These are phyloP conservation scores for Boletellus deceptivus DNA, from an alignment of 1,284 basidiomycete genomes.

Conservation along the genomic window DNA sequence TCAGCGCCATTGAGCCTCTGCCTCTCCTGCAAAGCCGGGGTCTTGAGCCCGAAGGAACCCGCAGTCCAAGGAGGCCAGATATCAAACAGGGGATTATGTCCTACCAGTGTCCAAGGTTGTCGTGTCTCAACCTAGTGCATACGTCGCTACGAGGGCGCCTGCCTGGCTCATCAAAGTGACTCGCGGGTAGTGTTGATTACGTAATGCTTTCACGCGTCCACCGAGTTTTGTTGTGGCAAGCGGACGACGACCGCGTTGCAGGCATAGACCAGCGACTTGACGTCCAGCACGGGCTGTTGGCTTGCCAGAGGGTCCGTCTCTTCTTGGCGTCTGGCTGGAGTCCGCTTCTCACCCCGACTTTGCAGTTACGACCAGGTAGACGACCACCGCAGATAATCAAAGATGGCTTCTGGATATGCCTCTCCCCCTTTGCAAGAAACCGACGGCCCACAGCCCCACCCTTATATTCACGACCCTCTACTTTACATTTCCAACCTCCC, in stretches of 20 bases:
- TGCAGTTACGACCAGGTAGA: constrained; percentile 15
- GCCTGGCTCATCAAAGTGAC: too few relatives aligned
- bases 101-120: too few relatives aligned
- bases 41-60: background rate
- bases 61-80: background rate
- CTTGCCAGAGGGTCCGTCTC: constrained; percentile 27
- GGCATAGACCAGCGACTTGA: constrained; percentile 26
- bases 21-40: background rate
- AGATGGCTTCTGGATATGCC: constrained; percentile 38
- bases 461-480: constrained; percentile 76
- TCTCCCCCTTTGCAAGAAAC: constrained; percentile 33
- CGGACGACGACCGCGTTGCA: constrained; percentile 6
- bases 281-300: constrained; percentile 33
- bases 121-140: too few relatives aligned
- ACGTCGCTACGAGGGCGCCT: too few relatives aligned
- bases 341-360: background rate
- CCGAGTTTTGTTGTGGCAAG: constrained; percentile 29
- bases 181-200: constrained; percentile 21
- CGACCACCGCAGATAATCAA: constrained; percentile 29
- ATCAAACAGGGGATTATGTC: too few relatives aligned
- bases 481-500: constrained; percentile 76
- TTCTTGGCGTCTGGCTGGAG: background rate
- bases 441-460: constrained; percentile 48
- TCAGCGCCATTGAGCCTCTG: background rate
- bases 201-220: constrained; percentile 34